Conservation (phyloP, 1,139 yeast genomes). For the Lodderomyces oxycetoniae region DNA sequence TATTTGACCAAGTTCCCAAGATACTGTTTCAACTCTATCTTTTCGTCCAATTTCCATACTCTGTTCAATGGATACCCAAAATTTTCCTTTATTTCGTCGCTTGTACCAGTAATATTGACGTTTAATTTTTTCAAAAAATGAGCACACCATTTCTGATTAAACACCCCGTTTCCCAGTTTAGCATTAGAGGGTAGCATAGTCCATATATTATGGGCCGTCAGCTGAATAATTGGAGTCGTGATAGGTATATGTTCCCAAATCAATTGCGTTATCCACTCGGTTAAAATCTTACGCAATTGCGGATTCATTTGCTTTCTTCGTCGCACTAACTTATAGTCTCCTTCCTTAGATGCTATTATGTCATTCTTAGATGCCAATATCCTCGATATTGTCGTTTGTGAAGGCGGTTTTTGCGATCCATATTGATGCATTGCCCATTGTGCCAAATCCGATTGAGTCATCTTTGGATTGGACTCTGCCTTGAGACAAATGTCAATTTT, state of each 20-base stretch:
- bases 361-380: conserved; percentile 56
- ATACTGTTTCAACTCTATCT: conserved; percentile 37
- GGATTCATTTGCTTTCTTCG: conserved; percentile 56
- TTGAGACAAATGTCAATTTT: conserved; percentile 63
- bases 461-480: conserved; percentile 60
- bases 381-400: conserved; percentile 65
- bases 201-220: conserved; percentile 64
- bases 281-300: conserved; percentile 49
- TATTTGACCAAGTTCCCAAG: conserved; percentile 27
- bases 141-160: conserved; percentile 62
- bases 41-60: conserved; percentile 60
- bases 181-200: conserved; percentile 49
- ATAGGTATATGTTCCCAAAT: conserved; percentile 65
- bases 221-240: conserved; percentile 58
- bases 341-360: conserved; percentile 53
- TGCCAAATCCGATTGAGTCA: conserved; percentile 68
- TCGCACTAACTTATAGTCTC: conserved; percentile 51
- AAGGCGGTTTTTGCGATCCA: conserved; percentile 50
- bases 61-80: conserved; percentile 43
- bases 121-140: conserved; percentile 54
- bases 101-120: conserved; percentile 41
- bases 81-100: conserved; percentile 34
- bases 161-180: conserved; percentile 61
- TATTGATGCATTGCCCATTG: conserved; percentile 57
- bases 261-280: conserved; percentile 68